Percentiles rank a stretch among this genome's conserved stretches.
Conservation (phyloP, 371 early-diverging fungal genomes). For the Ecytonucleospora hepatopenaei region DNA sequence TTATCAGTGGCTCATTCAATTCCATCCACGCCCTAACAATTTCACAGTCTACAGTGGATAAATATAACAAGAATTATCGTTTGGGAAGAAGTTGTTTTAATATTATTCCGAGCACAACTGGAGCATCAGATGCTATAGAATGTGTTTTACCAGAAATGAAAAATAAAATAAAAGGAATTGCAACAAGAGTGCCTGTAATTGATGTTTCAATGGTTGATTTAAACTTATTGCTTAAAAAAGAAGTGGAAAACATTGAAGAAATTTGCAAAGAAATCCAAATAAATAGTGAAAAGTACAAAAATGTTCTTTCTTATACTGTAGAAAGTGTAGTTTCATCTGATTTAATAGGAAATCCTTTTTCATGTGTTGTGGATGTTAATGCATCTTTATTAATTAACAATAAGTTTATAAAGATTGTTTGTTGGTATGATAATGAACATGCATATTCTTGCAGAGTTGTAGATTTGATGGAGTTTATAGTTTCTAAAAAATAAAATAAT, state of each 20-base stretch:
- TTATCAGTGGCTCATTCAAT: slow-evolving; percentile 75
- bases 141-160: slow-evolving; percentile 87
- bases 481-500: slow-evolving; percentile 17
- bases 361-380: slow-evolving; percentile 83
- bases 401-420: slow-evolving; percentile 89
- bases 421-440: slow-evolving; percentile 71
- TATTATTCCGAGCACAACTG: slow-evolving; percentile 97
- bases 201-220: slow-evolving; percentile 96
- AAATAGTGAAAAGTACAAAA: slow-evolving; percentile 59
- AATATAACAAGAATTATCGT: slow-evolving; percentile 82
- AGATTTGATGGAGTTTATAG: slow-evolving; percentile 52
- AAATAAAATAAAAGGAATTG: slow-evolving; percentile 64
- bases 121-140: slow-evolving; percentile 96
- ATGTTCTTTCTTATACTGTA: slow-evolving; percentile 80
- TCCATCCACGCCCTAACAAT: slow-evolving; percentile 94
- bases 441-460: slow-evolving; percentile 76
- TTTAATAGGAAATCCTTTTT: slow-evolving; percentile 74
- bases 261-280: slow-evolving; percentile 13
- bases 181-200: slow-evolving; percentile 80
- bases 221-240: slow-evolving; percentile 74
- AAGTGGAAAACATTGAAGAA: slow-evolving; percentile 35
- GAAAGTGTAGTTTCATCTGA: slow-evolving; percentile 91
- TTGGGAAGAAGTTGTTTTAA: slow-evolving; percentile 88
- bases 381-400: slow-evolving; percentile 86
- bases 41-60: slow-evolving; percentile 95